Evolutionary conservation across 1,284 basidiomycete genomes (phyloP).

Genomic region (Polyporus tsugae): DNA sequence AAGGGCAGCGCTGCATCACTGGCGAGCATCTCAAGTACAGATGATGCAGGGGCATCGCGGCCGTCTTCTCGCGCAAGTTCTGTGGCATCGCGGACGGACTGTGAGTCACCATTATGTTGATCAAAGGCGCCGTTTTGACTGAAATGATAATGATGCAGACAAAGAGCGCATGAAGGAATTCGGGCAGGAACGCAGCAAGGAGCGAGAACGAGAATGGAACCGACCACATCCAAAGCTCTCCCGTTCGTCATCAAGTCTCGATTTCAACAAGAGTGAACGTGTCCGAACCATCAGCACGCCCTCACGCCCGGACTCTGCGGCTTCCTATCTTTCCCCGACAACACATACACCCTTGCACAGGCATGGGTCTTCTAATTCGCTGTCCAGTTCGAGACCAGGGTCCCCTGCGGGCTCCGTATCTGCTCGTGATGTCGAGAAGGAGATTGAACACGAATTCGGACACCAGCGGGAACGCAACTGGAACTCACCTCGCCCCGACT

Average conservation of each 20-base stretch:
- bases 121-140: constrained; percentile 11
- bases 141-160: constrained; percentile 42
- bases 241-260: constrained; percentile 40
- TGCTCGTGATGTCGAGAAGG: constrained; percentile 29
- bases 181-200: constrained; percentile 51
- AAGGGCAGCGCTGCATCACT: constrained; percentile 48
- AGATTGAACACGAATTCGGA: constrained; percentile 46
- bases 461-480: constrained; percentile 63
- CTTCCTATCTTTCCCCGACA: constrained; percentile 33
- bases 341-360: constrained; percentile 28
- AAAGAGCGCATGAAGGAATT: constrained; percentile 51
- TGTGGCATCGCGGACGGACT: constrained; percentile 53
- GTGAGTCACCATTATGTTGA: constrained; percentile 43
- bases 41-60: constrained; percentile 39
- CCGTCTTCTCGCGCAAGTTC: constrained; percentile 54
- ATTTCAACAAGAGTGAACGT: constrained; percentile 36
- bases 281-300: constrained; percentile 39
- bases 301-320: constrained; percentile 38
- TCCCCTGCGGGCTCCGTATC: constrained; percentile 36
- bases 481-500: constrained; percentile 64
- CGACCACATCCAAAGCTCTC: constrained; percentile 48
- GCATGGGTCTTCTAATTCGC: constrained; percentile 33
- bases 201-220: constrained; percentile 66
- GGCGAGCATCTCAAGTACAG: constrained; percentile 44
- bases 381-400: constrained; percentile 31